Conservation (phyloP, 768 basidiomycete species). For the Pilatotrama ljubarskyi region DNA sequence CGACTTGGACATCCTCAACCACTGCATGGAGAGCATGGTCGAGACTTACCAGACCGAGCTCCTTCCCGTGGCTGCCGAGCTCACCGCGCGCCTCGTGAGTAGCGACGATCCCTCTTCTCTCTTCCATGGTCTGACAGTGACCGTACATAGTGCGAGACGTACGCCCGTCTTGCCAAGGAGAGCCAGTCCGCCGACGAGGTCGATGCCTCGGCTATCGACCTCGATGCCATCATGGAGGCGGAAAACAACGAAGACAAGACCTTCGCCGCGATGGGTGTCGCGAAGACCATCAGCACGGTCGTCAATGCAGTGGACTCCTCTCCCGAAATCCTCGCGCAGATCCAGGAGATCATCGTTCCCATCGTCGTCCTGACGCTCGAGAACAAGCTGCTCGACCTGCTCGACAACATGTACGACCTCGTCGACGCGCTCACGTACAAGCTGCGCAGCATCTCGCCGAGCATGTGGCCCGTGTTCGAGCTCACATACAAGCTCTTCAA, state of each 20-base stretch:
- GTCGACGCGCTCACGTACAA: slow-evolving; percentile 86
- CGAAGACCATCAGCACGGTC: slow-evolving; percentile 84
- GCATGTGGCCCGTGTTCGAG: slow-evolving; percentile 89
- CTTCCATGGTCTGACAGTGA: not conserved
- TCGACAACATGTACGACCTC: slow-evolving; percentile 85
- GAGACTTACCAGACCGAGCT: slow-evolving; percentile 83
- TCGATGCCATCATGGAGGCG: slow-evolving; percentile 51
- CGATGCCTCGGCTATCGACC: slow-evolving; percentile 49
- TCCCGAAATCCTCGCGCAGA: slow-evolving; percentile 71
- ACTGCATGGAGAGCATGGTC: slow-evolving; percentile 84
- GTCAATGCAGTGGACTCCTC: slow-evolving; percentile 72
- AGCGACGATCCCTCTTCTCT: not conserved
- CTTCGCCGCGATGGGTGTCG: slow-evolving; percentile 83
- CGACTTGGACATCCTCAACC: slow-evolving; percentile 82
- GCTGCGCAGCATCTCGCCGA: slow-evolving; percentile 68
- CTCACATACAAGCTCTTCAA: slow-evolving; percentile 83
- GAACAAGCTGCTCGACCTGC: slow-evolving; percentile 75
- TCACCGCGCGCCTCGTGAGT: slow-evolving; percentile 74
- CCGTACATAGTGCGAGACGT: slow-evolving; percentile 70
- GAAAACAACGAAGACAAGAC: slow-evolving; percentile 82
- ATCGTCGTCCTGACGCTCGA: slow-evolving; percentile 76
- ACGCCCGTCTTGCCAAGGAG: slow-evolving; percentile 76
- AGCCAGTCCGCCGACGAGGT: slow-evolving; percentile 52
- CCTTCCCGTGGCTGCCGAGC: slow-evolving; percentile 79
- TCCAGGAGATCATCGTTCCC: slow-evolving; percentile 82